Evolutionary conservation across 202 grass and related monocot species (phyloP).

Genomic region (Carex arenaria): DNA sequence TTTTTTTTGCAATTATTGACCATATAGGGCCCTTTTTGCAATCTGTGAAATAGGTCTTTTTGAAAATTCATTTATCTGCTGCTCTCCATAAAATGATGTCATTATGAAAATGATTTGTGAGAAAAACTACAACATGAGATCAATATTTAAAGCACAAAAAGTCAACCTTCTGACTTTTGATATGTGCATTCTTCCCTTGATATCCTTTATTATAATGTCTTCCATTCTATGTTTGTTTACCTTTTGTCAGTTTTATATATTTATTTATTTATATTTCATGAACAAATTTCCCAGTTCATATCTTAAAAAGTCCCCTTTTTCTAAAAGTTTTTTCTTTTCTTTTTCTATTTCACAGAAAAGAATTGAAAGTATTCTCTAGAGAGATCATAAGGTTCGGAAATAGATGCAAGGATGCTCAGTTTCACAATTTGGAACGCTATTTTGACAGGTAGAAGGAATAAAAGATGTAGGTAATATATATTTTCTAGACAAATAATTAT

Average conservation of each 20-base stretch:
- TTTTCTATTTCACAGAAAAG: slow-evolving; percentile 34
- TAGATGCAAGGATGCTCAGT: slow-evolving; percentile 38
- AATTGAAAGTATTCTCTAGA: slow-evolving; percentile 34
- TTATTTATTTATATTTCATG: neutral
- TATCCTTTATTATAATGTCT: neutral
- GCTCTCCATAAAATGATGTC: neutral
- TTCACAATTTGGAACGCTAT: slow-evolving; percentile 44
- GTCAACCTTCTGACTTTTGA: neutral
- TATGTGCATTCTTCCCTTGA: neutral
- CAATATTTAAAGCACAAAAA: neutral
- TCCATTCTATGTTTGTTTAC: neutral
- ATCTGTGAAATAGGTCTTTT: neutral
- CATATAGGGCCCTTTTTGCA: neutral
- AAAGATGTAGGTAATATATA: neutral
- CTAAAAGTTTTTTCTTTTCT: neutral
- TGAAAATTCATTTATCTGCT: neutral
- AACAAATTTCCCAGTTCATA: neutral
- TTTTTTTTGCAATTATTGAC: neutral
- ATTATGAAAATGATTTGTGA: neutral
- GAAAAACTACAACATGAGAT: neutral
- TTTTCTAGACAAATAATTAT: neutral
- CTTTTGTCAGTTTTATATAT: neutral
- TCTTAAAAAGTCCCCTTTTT: slow-evolving; percentile 10
- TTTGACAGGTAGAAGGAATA: slow-evolving; percentile 28
- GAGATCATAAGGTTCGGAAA: slow-evolving; percentile 56